Percentiles rank a stretch among this genome's conserved stretches.
Conservation (phyloP, 306 rosid species). For the Trichosanthes truncata region DNA sequence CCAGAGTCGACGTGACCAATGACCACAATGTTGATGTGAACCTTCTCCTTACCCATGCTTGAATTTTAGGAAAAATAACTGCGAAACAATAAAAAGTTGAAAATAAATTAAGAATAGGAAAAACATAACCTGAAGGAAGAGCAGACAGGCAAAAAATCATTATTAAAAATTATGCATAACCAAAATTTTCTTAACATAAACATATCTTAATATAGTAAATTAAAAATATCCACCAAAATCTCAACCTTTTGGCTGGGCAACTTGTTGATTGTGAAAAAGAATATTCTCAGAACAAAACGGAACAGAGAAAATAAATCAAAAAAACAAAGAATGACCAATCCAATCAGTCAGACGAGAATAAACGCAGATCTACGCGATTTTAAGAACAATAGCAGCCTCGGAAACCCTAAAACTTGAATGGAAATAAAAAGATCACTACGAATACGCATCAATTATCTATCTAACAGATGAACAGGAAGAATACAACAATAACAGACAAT, state of each 20-base stretch:
- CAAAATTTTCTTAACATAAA: neutral
- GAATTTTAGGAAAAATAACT: neutral
- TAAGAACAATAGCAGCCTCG: neutral
- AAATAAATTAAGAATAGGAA: neutral
- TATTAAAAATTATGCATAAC: neutral
- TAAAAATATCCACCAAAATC: neutral
- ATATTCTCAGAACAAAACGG: neutral
- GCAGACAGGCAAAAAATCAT: neutral
- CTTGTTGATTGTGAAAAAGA: neutral
- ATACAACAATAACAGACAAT: neutral
- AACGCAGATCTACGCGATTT: neutral
- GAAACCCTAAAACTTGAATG: too few relatives aligned
- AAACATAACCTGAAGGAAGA: neutral
- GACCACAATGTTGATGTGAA: conserved; percentile 86
- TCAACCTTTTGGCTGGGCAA: neutral
- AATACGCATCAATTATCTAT: neutral
- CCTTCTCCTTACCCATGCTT: conserved; percentile 73
- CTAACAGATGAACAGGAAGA: neutral
- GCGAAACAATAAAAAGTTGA: neutral
- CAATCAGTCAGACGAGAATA: neutral
- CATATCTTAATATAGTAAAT: neutral
- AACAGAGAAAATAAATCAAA: neutral
- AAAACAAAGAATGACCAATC: neutral
- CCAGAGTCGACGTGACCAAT: conserved; percentile 96
- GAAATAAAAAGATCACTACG: neutral